Evolutionary conservation across 768 basidiomycete genomes (phyloP), one percentile per base, ranked within the genome.

Genomic region (Cystobasidium onofrii): DNA sequence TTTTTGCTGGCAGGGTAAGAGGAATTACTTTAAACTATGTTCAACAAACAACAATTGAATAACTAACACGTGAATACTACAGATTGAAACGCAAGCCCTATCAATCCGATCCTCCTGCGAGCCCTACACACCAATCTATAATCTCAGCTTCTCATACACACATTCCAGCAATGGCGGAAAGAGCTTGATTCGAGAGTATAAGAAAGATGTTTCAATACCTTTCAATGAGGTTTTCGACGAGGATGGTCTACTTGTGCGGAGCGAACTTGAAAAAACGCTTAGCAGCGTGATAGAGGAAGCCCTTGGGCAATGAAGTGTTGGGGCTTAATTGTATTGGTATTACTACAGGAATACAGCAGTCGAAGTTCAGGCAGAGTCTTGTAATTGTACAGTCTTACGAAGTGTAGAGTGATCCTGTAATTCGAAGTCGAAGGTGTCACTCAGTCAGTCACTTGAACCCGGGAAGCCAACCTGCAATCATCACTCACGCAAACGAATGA

Each of bases 41-140:
- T n/a, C n/a, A n/a, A n/a, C n/a, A n/a, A n/a, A n/a, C n/a, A n/a
- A n/a, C n/a, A n/a, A n/a, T n/a, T n/a, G n/a, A n/a, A n/a, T n/a
- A n/a, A n/a, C n/a, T n/a, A n/a, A n/a, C n/a, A n/a, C n/a, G n/a
- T n/a, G n/a, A n/a, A n/a, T 52, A 57, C 67, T 29, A 27, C 80
- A 94, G 89, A 95, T 96, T 79, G 88, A 94, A 60, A 92, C 91
- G 1, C 93, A 97, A 80, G 87, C 89, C 76, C 86, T 97, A 82
- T 90, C 88, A 33, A 85, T 94, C 71, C 85, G 86, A 25, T 89
- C 92, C 2, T 84, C 84, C 34, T 89, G 90, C 1, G 77, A 83
- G 18, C 88, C 90, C 20, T 44, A 54, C 0, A 84, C 88, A 36
- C 89, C 90, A 29, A 84, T 85, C 60, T 93, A 92, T 81, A 81